These are phyloP conservation scores for Globisporangium cystogenes DNA, from an alignment of 352 stramenopile genomes.

Conservation along the genomic window DNA sequence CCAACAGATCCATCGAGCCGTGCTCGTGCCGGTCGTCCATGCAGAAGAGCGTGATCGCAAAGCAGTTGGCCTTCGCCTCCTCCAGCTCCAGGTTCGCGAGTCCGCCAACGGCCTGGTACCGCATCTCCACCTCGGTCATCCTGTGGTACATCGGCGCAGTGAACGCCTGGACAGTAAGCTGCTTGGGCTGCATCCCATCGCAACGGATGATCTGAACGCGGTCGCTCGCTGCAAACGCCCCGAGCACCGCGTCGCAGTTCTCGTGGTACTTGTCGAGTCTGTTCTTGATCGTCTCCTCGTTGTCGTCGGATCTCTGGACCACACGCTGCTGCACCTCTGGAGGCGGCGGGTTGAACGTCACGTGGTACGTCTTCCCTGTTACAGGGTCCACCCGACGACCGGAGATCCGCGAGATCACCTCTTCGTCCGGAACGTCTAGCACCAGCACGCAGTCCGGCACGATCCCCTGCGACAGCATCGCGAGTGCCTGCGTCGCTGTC, in stretches of 20 bases:
- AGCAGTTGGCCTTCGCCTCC: constrained; percentile 48
- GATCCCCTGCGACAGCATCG: constrained; percentile 69
- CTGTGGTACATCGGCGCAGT: constrained; percentile 39
- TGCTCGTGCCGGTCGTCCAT: constrained; percentile 42
- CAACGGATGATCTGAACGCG: constrained; percentile 48
- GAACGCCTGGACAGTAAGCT: constrained; percentile 39
- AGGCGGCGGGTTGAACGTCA: constrained; percentile 92
- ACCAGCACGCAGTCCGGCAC: constrained; percentile 87
- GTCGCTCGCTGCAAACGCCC: constrained; percentile 24
- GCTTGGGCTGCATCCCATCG: constrained; percentile 43
- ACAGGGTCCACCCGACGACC: constrained; percentile 92
- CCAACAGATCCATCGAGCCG: constrained; percentile 36
- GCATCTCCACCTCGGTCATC: constrained; percentile 30
- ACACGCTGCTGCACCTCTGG: constrained; percentile 54
- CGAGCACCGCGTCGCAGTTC: constrained; percentile 46
- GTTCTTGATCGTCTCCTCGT: constrained; percentile 88
- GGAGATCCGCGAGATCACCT: constrained; percentile 94
- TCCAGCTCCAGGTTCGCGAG: constrained; percentile 24
- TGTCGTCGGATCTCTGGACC: constrained; percentile 90
- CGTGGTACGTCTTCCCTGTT: constrained; percentile 93
- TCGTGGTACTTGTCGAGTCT: constrained; percentile 82
- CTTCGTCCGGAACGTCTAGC: constrained; percentile 92
- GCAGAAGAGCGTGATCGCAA: constrained; percentile 60
- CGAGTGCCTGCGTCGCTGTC: constrained; percentile 81
- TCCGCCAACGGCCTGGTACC: constrained; percentile 19